These are phyloP conservation scores for Mrakia blollopis DNA, from an alignment of 768 basidiomycete genomes.

Conservation along the genomic window DNA sequence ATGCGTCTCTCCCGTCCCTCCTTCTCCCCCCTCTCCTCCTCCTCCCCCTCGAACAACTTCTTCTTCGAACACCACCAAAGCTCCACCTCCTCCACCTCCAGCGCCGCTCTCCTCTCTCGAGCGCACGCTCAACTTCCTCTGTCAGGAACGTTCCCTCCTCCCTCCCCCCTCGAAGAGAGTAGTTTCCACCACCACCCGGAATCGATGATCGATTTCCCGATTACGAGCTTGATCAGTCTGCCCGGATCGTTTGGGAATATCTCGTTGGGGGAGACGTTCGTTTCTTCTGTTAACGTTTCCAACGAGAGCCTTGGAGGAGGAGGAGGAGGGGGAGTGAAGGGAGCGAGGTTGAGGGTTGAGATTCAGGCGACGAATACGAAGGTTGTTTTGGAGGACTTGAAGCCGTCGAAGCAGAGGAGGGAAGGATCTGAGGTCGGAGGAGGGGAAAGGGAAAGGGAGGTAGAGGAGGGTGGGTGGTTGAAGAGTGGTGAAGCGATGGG, in stretches of 20 bases:
- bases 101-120: slow-evolving; percentile 4
- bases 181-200: not conserved
- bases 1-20: slow-evolving; percentile 30
- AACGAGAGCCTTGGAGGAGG: slow-evolving; percentile 61
- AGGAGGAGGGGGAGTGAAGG: slow-evolving; percentile 58
- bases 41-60: slow-evolving; percentile 3
- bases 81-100: not conserved
- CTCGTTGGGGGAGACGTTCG: slow-evolving; percentile 84
- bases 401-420: not conserved
- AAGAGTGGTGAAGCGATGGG: slow-evolving; percentile 56
- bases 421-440: slow-evolving; percentile 21
- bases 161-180: not conserved
- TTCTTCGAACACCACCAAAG: not conserved
- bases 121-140: not conserved
- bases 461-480: slow-evolving; percentile 48
- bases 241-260: slow-evolving; percentile 80
- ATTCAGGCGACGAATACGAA: slow-evolving; percentile 74
- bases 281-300: slow-evolving; percentile 72
- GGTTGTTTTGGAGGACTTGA: slow-evolving; percentile 45
- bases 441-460: slow-evolving; percentile 35
- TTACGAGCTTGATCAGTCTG: slow-evolving; percentile 71
- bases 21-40: slow-evolving; percentile 11
- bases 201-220: slow-evolving; percentile 73
- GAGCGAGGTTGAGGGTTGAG: slow-evolving; percentile 65
- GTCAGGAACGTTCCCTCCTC: not conserved